Conservation (phyloP, 1,284 basidiomycete genomes). For the Ustilago crameri region DNA sequence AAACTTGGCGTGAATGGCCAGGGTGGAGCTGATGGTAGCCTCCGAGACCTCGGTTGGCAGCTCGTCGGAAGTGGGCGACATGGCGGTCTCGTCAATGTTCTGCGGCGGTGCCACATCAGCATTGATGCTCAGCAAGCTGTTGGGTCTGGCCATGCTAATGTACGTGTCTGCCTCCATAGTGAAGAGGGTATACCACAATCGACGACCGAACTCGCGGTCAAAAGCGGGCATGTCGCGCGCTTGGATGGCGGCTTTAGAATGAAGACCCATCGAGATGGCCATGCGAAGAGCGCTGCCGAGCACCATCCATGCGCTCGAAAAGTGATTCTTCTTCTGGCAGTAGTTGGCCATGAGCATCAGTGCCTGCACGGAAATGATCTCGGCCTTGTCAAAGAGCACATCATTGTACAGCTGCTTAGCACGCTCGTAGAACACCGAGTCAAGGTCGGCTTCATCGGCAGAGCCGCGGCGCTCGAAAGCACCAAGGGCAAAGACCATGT, state of each 20-base stretch:
- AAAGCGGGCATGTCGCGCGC: conserved; percentile 40
- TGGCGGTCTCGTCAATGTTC: conserved; percentile 48
- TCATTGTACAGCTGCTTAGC: conserved; percentile 40
- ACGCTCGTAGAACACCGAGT: conserved; percentile 39
- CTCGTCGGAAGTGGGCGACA: conserved; percentile 36
- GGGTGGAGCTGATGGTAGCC: conserved; percentile 44
- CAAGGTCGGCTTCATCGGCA: conserved; percentile 29
- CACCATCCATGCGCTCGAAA: conserved; percentile 47
- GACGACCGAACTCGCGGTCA: conserved; percentile 45
- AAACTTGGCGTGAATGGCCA: conserved; percentile 43
- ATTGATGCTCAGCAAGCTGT: conserved; percentile 40
- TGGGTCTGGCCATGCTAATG: conserved; percentile 49
- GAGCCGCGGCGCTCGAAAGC: conserved; percentile 40
- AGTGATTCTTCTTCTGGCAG: conserved; percentile 51
- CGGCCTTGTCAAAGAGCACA: conserved; percentile 50
- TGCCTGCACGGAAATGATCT: conserved; percentile 48
- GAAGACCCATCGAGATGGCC: conserved; percentile 50
- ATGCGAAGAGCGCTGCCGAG: conserved; percentile 50
- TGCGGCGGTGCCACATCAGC: conserved; percentile 42
- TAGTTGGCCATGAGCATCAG: conserved; percentile 48
- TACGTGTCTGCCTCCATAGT: conserved; percentile 52
- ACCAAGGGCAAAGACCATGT: conserved; percentile 54
- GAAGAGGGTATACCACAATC: conserved; percentile 50
- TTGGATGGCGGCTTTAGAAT: conserved; percentile 41
- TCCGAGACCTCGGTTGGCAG: conserved; percentile 35